Evolutionary conservation across 257 asterid species (phyloP).

Genomic region (Vinca minor): DNA sequence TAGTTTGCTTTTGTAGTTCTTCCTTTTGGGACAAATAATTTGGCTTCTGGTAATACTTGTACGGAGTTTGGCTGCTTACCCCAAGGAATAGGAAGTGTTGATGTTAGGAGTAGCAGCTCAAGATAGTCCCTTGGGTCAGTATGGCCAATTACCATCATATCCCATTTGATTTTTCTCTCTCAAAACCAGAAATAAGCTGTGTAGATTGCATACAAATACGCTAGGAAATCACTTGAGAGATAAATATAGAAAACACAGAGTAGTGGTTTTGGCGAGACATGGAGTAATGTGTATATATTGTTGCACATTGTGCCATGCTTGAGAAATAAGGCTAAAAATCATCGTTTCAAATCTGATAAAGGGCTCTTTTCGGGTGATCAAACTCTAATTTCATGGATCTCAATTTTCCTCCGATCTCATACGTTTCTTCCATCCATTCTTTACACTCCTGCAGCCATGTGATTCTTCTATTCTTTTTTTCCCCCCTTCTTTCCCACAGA

Average conservation of each 20-base stretch:
- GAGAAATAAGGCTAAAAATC: no score
- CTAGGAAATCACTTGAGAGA: background rate
- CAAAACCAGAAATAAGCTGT: background rate
- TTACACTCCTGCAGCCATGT: slow-evolving; percentile 1
- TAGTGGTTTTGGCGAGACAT: background rate
- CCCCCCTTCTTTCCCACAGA: slow-evolving; percentile 31
- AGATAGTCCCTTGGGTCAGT: no score
- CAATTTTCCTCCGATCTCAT: background rate
- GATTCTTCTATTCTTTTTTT: slow-evolving; percentile 7
- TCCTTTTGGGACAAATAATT: background rate
- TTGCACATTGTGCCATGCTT: background rate
- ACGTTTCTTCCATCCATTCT: background rate
- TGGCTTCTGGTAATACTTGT: background rate
- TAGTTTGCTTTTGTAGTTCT: slow-evolving; percentile 12
- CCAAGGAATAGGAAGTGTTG: background rate
- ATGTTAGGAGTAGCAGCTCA: no score
- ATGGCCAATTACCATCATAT: background rate
- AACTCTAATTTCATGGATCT: background rate
- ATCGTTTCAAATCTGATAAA: no score
- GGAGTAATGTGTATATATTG: background rate
- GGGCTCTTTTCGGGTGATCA: no score
- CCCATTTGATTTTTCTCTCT: background rate
- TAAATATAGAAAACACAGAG: background rate
- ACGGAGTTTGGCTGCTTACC: background rate
- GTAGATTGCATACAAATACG: background rate